Evolutionary conservation across 1,284 basidiomycete species (phyloP).

Genomic region (Cryptococcus maquisensis): DNA sequence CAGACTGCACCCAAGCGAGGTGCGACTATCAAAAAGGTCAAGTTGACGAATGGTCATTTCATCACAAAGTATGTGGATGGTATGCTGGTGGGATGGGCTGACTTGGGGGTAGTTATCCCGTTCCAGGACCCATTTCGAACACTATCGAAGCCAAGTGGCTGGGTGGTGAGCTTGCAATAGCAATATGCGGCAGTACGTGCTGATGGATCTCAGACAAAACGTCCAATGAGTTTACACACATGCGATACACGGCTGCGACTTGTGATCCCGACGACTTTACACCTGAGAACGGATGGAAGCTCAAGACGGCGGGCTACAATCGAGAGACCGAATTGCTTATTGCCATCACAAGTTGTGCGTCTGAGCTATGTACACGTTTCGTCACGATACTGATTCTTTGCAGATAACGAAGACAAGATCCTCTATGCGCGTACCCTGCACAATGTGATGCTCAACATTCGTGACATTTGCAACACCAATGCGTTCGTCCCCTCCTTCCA

Average conservation of each 20-base stretch:
- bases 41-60: conserved; percentile 87
- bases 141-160: conserved; percentile 80
- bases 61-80: conserved; percentile 64
- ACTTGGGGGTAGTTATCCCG: conserved; percentile 54
- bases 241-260: conserved; percentile 89
- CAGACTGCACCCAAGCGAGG: conserved; percentile 83
- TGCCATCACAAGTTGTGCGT: conserved; percentile 62
- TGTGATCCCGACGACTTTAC: conserved; percentile 69
- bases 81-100: not conserved
- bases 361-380: too few relatives aligned
- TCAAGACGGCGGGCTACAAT: conserved; percentile 78
- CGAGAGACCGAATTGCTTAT: conserved; percentile 91
- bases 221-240: conserved; percentile 74
- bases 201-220: conserved; percentile 49
- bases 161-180: conserved; percentile 25
- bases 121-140: conserved; percentile 78
- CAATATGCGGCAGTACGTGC: not conserved
- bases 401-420: conserved; percentile 74
- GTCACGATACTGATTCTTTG: conserved; percentile 6
- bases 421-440: conserved; percentile 89
- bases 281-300: conserved; percentile 69
- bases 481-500: conserved; percentile 34
- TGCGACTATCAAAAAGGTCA: conserved; percentile 80
- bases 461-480: conserved; percentile 96
- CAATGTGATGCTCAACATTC: conserved; percentile 95